Base-by-base conservation (phyloP, 1,284 basidiomycete genomes). In the Puccinia coronata region DNA sequence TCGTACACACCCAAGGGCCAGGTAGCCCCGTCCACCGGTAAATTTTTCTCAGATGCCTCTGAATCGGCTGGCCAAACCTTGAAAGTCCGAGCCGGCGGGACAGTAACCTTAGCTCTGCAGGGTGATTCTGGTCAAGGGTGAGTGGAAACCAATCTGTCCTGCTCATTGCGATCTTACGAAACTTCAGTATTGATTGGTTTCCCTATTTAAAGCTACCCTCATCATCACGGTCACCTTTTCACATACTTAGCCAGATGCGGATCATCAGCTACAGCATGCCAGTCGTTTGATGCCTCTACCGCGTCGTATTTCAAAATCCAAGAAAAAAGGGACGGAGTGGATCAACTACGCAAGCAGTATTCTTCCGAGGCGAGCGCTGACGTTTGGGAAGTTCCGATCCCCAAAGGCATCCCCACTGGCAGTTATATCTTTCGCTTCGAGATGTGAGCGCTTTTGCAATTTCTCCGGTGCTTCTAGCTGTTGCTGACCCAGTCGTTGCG, bases 361-460 rank as follows among this genome's bases (percentile, higher is more conserved):
- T 61, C 53, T 25, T 31, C 43, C n/a, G 36, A 63, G 34, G 3
- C 28, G 31, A 67, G 59, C n/a, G 78, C 55, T n/a, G 69, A 80
- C 51, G 11, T 80, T 11, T 80, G 78, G 78, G 78, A 71, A 23
- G 69, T 80, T 25, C 51, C 53, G 12, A 80, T 80, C 57, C 78
- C 78, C 12, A 31, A 8, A 14, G 39, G 61, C 14, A 55, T 80
- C 5, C 51, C 78, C 59, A 20, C 69, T 39, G 78, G 67, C 63
- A 80, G 78, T 55, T 80, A 80, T 57, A 80, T 80, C n/a, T 80
- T 80, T 25, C 65, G 78, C n/a, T 80, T 71, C 31, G 78, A 80
- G 28, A 70, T 80, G 78, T 80, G 59, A 72, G 78, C 43, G 4
- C 2, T 39, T 12, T 53, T 55, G 12, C 20, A 0, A 28, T 39